phyloP scores from a whole-genome alignment of 1,284 basidiomycete genomes.

The Sphaerobolus stellatus region DNA sequence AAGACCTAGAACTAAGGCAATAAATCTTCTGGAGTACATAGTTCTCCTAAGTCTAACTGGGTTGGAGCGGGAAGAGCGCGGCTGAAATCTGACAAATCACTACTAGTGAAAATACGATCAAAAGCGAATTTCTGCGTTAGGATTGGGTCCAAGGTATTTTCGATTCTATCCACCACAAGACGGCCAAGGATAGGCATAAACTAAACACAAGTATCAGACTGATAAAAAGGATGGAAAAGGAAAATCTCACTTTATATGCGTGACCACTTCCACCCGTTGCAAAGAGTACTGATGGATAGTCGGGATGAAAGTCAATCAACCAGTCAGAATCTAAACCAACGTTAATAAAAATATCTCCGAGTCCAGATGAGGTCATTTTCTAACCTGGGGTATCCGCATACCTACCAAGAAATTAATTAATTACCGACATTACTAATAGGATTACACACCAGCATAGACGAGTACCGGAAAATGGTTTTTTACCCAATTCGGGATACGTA shows the following conservation, averaged over 20 bases:
- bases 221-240: background rate
- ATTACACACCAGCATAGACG: constrained; percentile 77
- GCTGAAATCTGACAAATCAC: constrained; percentile 1
- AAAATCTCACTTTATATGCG: constrained; percentile 66
- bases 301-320: constrained; percentile 70
- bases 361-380: background rate
- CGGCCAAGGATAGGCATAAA: constrained; percentile 83
- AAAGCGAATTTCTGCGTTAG: constrained; percentile 57
- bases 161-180: constrained; percentile 69
- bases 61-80: background rate
- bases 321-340: constrained; percentile 62
- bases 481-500: constrained; percentile 71
- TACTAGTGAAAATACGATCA: constrained; percentile 27
- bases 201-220: constrained; percentile 34
- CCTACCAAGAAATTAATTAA: constrained; percentile 38
- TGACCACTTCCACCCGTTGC: constrained; percentile 82
- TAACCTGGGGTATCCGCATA: constrained; percentile 63
- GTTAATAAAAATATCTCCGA: constrained; percentile 9
- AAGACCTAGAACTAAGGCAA: too few species aligned
- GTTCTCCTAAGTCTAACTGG: constrained; percentile 1
- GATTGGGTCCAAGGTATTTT: constrained; percentile 55
- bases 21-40: constrained; percentile 1
- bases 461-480: constrained; percentile 64
- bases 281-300: constrained; percentile 57
- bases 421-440: background rate